These are phyloP conservation scores for Pythium rhizo-oryzae DNA, from an alignment of 352 stramenopile genomes.

Conservation along the genomic window DNA sequence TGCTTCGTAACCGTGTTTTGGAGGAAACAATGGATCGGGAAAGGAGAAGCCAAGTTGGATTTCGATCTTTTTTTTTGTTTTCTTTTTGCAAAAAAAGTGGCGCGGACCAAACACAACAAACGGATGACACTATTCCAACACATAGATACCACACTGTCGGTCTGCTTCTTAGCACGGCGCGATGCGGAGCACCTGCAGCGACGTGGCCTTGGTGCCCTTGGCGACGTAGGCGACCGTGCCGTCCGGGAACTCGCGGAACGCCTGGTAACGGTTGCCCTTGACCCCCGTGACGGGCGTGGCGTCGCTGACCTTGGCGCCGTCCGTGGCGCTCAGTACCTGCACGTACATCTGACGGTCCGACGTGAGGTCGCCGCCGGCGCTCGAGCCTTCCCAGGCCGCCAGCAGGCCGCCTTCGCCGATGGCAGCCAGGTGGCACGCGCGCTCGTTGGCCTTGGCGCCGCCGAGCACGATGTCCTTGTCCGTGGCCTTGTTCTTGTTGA, in stretches of 20 bases:
- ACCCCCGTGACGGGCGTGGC: slow-evolving; percentile 49
- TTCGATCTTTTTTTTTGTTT: background rate
- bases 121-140: background rate
- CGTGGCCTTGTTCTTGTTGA: slow-evolving; percentile 43
- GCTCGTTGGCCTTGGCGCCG: slow-evolving; percentile 51
- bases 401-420: slow-evolving; percentile 51
- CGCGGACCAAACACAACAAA: background rate
- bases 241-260: slow-evolving; percentile 52
- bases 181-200: slow-evolving; percentile 54
- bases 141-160: background rate
- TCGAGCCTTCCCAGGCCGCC: slow-evolving; percentile 54
- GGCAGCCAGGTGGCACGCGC: slow-evolving; percentile 44
- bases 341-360: slow-evolving; percentile 47
- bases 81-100: no score
- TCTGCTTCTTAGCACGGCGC: slow-evolving; percentile 37
- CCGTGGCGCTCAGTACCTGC: slow-evolving; percentile 47
- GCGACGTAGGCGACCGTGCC: slow-evolving; percentile 58
- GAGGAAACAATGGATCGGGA: background rate
- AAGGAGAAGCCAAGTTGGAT: no score
- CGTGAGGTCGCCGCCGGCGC: slow-evolving; percentile 40
- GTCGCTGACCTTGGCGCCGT: slow-evolving; percentile 45
- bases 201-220: slow-evolving; percentile 42
- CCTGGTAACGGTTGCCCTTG: slow-evolving; percentile 67
- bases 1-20: slow-evolving; percentile 2
- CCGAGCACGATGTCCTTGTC: slow-evolving; percentile 58